phyloP scores from a whole-genome alignment of 2,329 filamentous ascomycete species.

The Nemania sp. region DNA sequence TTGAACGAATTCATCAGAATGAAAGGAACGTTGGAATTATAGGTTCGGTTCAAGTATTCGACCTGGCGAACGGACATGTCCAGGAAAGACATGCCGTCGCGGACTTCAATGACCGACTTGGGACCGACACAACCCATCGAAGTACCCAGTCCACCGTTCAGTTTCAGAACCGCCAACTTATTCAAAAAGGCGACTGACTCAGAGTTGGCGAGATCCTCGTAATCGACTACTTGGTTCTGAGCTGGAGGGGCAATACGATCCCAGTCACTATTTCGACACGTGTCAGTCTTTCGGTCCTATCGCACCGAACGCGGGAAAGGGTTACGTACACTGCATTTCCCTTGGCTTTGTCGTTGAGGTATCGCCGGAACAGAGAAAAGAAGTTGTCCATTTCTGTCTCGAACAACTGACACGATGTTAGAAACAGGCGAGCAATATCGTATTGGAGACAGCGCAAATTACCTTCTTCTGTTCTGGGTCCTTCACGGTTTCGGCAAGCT shows the following conservation, averaged over 20 bases:
- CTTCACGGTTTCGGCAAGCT: conserved; percentile 84
- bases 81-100: conserved; percentile 99
- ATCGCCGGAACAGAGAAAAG: conserved; percentile 97
- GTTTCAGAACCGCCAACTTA: conserved; percentile 98
- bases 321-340: conserved; percentile 76
- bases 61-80: conserved; percentile 98
- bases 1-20: conserved; percentile 99
- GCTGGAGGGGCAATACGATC: conserved; percentile 94
- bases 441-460: conserved; percentile 32
- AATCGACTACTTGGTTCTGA: conserved; percentile 91
- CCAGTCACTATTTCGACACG: conserved; percentile 72
- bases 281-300: conserved; percentile 6
- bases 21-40: conserved; percentile 95
- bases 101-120: conserved; percentile 99
- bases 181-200: conserved; percentile 93
- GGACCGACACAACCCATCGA: conserved; percentile 99
- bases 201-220: conserved; percentile 84
- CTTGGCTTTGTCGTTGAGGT: conserved; percentile 98
- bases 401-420: conserved; percentile 66
- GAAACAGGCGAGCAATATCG: neutral
- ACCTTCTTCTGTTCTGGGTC: conserved; percentile 86
- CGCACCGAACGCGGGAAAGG: neutral
- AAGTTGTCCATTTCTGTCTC: conserved; percentile 99
- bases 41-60: conserved; percentile 98
- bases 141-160: conserved; percentile 98